Base-by-base conservation (phyloP, 768 basidiomycete genomes). In the Goffeauzyma gilvescens region DNA sequence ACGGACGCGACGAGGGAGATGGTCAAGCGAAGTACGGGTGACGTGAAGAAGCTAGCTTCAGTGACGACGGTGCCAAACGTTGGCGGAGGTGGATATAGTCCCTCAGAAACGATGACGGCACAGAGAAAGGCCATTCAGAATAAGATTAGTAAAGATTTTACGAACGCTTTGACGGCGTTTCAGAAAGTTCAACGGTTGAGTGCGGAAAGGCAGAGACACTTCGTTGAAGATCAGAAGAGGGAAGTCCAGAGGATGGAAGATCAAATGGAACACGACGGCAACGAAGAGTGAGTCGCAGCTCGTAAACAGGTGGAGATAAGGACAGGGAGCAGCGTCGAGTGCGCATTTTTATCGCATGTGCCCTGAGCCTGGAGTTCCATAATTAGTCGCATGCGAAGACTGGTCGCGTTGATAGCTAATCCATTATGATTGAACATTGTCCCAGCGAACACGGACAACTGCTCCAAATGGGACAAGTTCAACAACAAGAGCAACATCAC, bases 1-100 rank as follows among this genome's bases (percentile, higher is more conserved):
- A 87, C 84, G 1, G 93, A 96, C 58, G 75, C 83, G 20, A 96
- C 93, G 28, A 74, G 89, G 28, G 81, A 79, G 4, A 86, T 98
- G 79, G 79, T 85, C 17, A 95, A 93, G 67, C 78, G 83, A 34
- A 81, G 83, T 4, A 85, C 85, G 0, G 83, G 84, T 37, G 87
- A 95, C 57, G 64, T 96, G 58, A 96, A 95, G 75, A 78, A 75
- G 49, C 70, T 96, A 5, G 78, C 83, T 6, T 67, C 71, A 5
- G 67, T 81, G 42, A 42, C 40, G 12, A 36, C 36, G 21, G 34
- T 44, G 20, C 81, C 55, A 17, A 47, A 53, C 4, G 51, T 50
- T n/a, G 55, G 57, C 33, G 54, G 40, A 43, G 42, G 48, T 37
- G 55, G 58, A 28, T 12, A 26, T 31, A n/a, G 27, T 26, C 32